These are phyloP conservation scores for Wickerhamiella dianesei DNA, from an alignment of 805 yeast species.

Conservation along the genomic window DNA sequence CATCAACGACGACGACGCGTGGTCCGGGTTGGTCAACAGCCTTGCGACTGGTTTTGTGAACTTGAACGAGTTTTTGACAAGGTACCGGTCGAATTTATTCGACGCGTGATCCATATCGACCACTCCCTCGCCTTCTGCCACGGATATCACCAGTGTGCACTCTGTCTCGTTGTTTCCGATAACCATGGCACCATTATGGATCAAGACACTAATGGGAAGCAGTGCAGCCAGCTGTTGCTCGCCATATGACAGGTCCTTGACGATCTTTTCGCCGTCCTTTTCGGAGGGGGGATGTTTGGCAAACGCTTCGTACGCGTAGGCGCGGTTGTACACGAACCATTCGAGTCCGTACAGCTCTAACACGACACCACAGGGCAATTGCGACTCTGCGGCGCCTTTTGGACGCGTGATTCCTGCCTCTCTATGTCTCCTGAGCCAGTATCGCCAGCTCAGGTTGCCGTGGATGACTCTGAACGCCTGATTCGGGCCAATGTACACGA, in stretches of 20 bases:
- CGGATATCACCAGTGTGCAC: constrained; percentile 52
- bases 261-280: not conserved
- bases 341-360: constrained; percentile 67
- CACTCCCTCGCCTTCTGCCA: constrained; percentile 38
- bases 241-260: not conserved
- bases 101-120: constrained; percentile 43
- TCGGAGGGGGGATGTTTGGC: too few species aligned
- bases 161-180: constrained; percentile 73
- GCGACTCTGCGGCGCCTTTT: not conserved
- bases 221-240: constrained; percentile 18
- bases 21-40: constrained; percentile 60
- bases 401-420: not conserved
- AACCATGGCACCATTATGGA: constrained; percentile 58
- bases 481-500: constrained; percentile 60
- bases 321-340: constrained; percentile 67
- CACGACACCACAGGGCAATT: constrained; percentile 18
- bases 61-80: constrained; percentile 32
- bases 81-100: constrained; percentile 43
- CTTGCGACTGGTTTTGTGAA: constrained; percentile 43
- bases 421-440: constrained; percentile 51
- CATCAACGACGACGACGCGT: constrained; percentile 16
- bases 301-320: constrained; percentile 50
- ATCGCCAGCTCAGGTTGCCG: constrained; percentile 77
- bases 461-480: constrained; percentile 56
- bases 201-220: constrained; percentile 50